Evolutionary conservation across 805 yeast genomes (phyloP), one percentile per base, ranked within the genome.

Genomic region (Metschnikowia dekortorum): DNA sequence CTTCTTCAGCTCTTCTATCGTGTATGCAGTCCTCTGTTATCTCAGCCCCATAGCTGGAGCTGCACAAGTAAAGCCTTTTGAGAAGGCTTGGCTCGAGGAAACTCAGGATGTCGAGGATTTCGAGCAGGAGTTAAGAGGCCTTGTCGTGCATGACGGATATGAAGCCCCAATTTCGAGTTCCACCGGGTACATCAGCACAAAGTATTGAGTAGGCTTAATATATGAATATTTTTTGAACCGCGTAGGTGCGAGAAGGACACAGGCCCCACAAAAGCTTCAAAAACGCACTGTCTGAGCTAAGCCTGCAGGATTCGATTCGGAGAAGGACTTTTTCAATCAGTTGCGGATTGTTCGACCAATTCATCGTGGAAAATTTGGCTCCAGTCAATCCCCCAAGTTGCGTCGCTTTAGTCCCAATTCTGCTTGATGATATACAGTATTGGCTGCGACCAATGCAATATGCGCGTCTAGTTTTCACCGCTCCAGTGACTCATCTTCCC

Each of bases 21-120:
- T 83, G 4, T 85, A 88, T 65, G 74, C 80, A 16, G 32, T 75
- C 1, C 61, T 87, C 52, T 76, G 81, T 42, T 67, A 71, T 51
- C 43, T 80, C 28, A 81, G 70, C 62, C 91, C 92, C 7, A 63
- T 81, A 18, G 66, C 61, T 6, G 76, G 76, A 10, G 53, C 56
- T 8, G 71, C 76, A 0, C 54, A 56, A 3, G 65, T 64, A 31
- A 59, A 62, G 43, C 64, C 73, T 11, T 70, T 83, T 38, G 79
- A 79, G 51, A 75, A 72, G 55, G 83, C 79, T 11, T 85, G 90
- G 85, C 68, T 61, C 49, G 89, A 84, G 67, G 78, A 81, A 58
- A 76, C 77, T 75, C 76, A 73, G 45, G 83, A 83, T 46, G 88
- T 83, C 45, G 88, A 84, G 58, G 78, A 80, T 53, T 84, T 84